A percentile compares a stretch with the other conserved stretches of the same genome.
Evolutionary conservation across 2,329 filamentous ascomycete genomes (phyloP).

Genomic region (Rutstroemia sp.): DNA sequence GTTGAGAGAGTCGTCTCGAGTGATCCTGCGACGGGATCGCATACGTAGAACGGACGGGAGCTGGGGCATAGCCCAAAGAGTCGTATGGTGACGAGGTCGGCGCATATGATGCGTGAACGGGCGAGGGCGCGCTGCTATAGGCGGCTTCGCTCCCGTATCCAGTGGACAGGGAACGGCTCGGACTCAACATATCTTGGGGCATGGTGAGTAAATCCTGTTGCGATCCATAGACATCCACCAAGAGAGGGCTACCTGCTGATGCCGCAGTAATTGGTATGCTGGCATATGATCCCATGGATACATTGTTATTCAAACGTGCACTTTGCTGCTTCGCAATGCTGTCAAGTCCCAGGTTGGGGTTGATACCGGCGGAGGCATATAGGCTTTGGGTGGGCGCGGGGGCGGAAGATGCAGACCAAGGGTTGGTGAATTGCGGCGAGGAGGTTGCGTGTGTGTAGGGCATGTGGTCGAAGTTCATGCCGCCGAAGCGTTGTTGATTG

Average conservation of each 20-base stretch:
- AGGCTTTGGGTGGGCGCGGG: conserved; percentile 46
- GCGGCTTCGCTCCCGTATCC: conserved; percentile 60
- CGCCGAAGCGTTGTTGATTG: conserved; percentile 74
- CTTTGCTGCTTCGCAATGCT: conserved; percentile 49
- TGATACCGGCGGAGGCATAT: conserved; percentile 49
- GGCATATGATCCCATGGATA: conserved; percentile 62
- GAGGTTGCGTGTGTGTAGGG: conserved; percentile 47
- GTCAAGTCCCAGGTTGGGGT: conserved; percentile 51
- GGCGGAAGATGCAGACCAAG: conserved; percentile 63
- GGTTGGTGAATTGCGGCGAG: conserved; percentile 76
- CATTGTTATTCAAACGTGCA: conserved; percentile 49
- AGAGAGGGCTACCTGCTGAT: conserved; percentile 64
- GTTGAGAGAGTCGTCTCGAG: conserved; percentile 68
- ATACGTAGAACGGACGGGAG: conserved; percentile 50
- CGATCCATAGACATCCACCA: conserved; percentile 48
- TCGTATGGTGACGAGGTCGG: conserved; percentile 59
- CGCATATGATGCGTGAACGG: conserved; percentile 26
- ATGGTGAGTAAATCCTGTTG: conserved; percentile 58
- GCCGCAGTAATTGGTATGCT: conserved; percentile 66
- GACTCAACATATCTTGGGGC: conserved; percentile 66
- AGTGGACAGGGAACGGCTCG: conserved; percentile 53
- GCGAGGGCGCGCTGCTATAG: conserved; percentile 57
- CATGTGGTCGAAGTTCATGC: conserved; percentile 73
- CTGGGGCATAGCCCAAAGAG: conserved; percentile 65
- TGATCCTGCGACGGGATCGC: conserved; percentile 47